Evolutionary conservation across 352 stramenopile species (phyloP).

Genomic region (Phytopythium chamaehyphon): DNA sequence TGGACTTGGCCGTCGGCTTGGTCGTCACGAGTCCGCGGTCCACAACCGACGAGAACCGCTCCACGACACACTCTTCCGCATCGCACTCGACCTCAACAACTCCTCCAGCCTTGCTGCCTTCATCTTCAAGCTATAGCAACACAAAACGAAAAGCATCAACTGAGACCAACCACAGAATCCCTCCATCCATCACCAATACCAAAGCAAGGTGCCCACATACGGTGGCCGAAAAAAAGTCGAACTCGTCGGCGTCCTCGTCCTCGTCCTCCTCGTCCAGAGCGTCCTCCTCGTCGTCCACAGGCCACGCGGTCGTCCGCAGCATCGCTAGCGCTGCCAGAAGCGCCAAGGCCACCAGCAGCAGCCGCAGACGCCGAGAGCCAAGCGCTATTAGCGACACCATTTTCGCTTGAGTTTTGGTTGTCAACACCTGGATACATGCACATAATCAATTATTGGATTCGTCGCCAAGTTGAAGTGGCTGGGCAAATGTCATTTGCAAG

Average conservation of each 20-base stretch:
- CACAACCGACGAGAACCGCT: slow-evolving; percentile 26
- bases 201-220: slow-evolving; percentile 5
- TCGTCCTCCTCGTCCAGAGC: slow-evolving; percentile 18
- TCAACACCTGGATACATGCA: too few relatives aligned
- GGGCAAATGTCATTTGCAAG: too few relatives aligned
- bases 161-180: neutral
- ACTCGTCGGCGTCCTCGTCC: slow-evolving; percentile 26
- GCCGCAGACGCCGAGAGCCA: neutral
- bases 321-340: slow-evolving; percentile 14
- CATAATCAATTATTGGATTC: too few relatives aligned
- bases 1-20: slow-evolving; percentile 37
- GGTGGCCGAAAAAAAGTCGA: slow-evolving; percentile 30
- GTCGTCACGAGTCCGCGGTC: slow-evolving; percentile 47
- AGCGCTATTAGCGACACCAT: too few relatives aligned
- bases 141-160: neutral
- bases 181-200: neutral
- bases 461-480: too few relatives aligned
- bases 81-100: slow-evolving; percentile 34
- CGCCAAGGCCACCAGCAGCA: neutral
- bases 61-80: slow-evolving; percentile 23
- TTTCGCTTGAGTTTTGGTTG: too few relatives aligned
- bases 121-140: slow-evolving; percentile 19
- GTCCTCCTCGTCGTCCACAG: slow-evolving; percentile 12
- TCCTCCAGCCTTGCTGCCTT: slow-evolving; percentile 16
- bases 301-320: slow-evolving; percentile 14